Percentiles rank a stretch among this genome's conserved stretches.
phyloP scores from a whole-genome alignment of 2,329 filamentous ascomycete genomes.

The Moelleriella libera region DNA sequence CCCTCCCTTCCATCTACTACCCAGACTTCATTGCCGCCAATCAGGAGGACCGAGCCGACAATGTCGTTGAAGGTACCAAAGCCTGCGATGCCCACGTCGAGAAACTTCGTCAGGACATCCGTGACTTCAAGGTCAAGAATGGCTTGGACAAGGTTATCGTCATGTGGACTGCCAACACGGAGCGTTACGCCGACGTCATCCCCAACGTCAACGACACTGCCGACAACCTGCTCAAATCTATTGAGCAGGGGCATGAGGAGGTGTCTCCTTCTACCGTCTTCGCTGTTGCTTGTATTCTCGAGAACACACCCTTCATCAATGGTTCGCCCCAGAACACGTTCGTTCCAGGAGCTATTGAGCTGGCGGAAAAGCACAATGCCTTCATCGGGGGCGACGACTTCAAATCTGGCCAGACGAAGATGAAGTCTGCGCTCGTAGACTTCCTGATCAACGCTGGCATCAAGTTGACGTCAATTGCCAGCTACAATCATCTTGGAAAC shows the following conservation, averaged over 20 bases:
- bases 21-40: conserved; percentile 99
- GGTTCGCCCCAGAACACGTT: conserved; percentile 99
- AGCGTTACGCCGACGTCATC: conserved; percentile 83
- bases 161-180: conserved; percentile 97
- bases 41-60: conserved; percentile 92
- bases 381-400: conserved; percentile 98
- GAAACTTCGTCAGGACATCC: conserved; percentile 84
- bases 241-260: conserved; percentile 76
- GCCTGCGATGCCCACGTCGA: conserved; percentile 81
- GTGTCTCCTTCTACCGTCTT: conserved; percentile 94
- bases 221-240: conserved; percentile 79
- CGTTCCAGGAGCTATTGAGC: conserved; percentile 78
- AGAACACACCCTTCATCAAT: conserved; percentile 91
- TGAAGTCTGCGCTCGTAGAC: conserved; percentile 98
- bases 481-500: conserved; percentile 99
- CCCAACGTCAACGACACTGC: conserved; percentile 91
- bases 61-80: conserved; percentile 70
- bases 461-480: conserved; percentile 95
- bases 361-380: conserved; percentile 73
- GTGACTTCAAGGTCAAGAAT: conserved; percentile 80
- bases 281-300: conserved; percentile 84
- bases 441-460: conserved; percentile 98
- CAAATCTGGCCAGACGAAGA: conserved; percentile 99
- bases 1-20: conserved; percentile 93
- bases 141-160: conserved; percentile 89